Base-by-base conservation (phyloP, 345 rosid genomes). In the Ailanthus altissimus region DNA sequence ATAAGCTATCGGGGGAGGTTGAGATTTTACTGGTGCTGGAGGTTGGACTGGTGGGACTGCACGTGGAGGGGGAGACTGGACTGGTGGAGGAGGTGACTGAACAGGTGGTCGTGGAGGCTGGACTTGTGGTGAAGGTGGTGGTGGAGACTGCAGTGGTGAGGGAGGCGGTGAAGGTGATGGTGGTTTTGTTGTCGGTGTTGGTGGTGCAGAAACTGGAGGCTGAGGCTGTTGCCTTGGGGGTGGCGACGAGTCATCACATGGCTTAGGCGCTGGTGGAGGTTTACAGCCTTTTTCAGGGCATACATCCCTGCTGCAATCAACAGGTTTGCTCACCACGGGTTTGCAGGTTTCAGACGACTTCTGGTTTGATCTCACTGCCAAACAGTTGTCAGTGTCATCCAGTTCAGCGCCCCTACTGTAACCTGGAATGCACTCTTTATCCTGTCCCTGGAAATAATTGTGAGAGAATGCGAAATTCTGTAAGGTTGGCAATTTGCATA, bases 241-340 rank as follows among this genome's bases (percentile, higher is more conserved):
- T 23, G 53, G n/a, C 40, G 51, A 11, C 10, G 53, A 51, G 38
- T 32, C 38, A 32, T 32, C 38, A 3, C 38, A 32, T 13, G 16
- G 12, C 0, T 26, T 50, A 40, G 51, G 2, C 2, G 0, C 16
- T 2, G 26, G 14, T 16, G 47, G 10, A 16, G 70, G 70, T n/a
- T 51, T 13, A 21, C 32, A 12, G 28, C 36, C 12, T 11, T 84
- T 85, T 47, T 81, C 85, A 21, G 78, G 68, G n/a, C 91, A 88
- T 57, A 77, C 71, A 23, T 85, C 89, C 77, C 86, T 88, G 81
- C 89, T 92, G 63, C 98, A 94, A 76, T 94, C 97, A 5, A 92
- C 89, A 0, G 91, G 92, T 12, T 72, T 77, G 26, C 80, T 88
- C 53, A 88, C 82, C 60, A 89, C 87, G 0, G 88, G 85, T 12